Percentiles rank a stretch among this genome's conserved stretches.
phyloP scores from a whole-genome alignment of 345 rosid species.

The Populus alba region DNA sequence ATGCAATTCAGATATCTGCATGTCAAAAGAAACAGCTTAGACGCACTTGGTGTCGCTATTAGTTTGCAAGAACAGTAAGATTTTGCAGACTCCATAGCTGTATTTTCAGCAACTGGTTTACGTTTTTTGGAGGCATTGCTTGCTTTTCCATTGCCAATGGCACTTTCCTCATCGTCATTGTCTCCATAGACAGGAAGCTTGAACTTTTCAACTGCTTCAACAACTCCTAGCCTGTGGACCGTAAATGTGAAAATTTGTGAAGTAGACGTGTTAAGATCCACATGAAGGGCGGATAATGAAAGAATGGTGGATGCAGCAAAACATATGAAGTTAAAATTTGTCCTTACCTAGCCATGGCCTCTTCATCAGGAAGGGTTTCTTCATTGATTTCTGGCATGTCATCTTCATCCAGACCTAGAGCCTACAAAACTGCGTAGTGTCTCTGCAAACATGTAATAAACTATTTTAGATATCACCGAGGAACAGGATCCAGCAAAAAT shows the following conservation, averaged over 20 bases:
- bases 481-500: background rate
- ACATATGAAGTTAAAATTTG: too few relatives aligned
- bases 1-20: too few relatives aligned
- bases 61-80: constrained; percentile 41
- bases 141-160: constrained; percentile 39
- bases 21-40: too few relatives aligned
- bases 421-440: constrained; percentile 77
- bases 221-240: constrained; percentile 53
- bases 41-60: too few relatives aligned
- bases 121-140: constrained; percentile 56
- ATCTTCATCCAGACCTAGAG: constrained; percentile 83
- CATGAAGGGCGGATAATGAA: background rate
- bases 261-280: background rate
- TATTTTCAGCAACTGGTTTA: constrained; percentile 53
- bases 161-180: constrained; percentile 54
- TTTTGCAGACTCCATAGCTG: constrained; percentile 37
- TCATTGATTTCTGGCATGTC: constrained; percentile 66
- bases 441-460: constrained; percentile 78
- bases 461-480: background rate
- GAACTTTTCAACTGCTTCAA: constrained; percentile 43
- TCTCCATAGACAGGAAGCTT: constrained; percentile 74
- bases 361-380: constrained; percentile 86
- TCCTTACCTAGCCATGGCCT: constrained; percentile 32
- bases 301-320: background rate
- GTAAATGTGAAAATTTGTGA: constrained; percentile 1